Conservation (phyloP, 1,284 basidiomycete species). For the Neotropicomus parvogracilis region DNA sequence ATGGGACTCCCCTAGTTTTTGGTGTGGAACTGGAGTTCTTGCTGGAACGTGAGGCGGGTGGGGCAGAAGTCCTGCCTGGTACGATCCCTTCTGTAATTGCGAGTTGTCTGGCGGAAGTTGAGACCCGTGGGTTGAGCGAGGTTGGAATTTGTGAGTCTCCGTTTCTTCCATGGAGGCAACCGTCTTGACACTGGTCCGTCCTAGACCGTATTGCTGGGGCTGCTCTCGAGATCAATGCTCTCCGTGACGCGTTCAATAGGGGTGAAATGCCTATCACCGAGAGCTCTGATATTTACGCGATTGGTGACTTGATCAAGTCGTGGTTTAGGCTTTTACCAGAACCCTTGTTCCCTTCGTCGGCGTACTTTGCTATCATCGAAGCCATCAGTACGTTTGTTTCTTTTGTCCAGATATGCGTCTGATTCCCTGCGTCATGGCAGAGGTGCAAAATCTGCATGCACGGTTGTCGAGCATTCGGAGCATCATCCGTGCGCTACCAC, state of each 20-base stretch:
- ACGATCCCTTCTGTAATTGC: slow-evolving; percentile 64
- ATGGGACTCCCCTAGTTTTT: slow-evolving; percentile 64
- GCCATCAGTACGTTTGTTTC: slow-evolving; percentile 52
- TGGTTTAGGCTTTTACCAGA: slow-evolving; percentile 81
- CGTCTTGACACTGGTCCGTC: background rate
- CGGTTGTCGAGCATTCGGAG: slow-evolving; percentile 60
- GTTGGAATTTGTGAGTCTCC: slow-evolving; percentile 73
- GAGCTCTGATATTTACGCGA: slow-evolving; percentile 71
- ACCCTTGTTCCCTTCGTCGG: slow-evolving; percentile 66
- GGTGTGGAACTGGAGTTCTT: slow-evolving; percentile 70
- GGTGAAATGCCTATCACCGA: slow-evolving; percentile 58
- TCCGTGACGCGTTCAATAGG: slow-evolving; percentile 74
- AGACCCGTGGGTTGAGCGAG: slow-evolving; percentile 70
- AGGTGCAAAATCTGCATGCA: slow-evolving; percentile 62
- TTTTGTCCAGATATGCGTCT: background rate
- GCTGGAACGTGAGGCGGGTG: slow-evolving; percentile 58
- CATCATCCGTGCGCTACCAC: slow-evolving; percentile 66
- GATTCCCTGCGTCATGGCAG: slow-evolving; percentile 35
- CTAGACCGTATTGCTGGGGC: slow-evolving; percentile 82
- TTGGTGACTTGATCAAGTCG: slow-evolving; percentile 77
- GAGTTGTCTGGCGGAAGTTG: slow-evolving; percentile 64
- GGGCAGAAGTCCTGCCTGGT: slow-evolving; percentile 48
- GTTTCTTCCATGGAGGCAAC: background rate
- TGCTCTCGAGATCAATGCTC: slow-evolving; percentile 57
- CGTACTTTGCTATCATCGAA: slow-evolving; percentile 65